A percentile compares a stretch with the other conserved stretches of the same genome.
Conservation (phyloP, 2,329 filamentous ascomycete genomes). For the Tolypocladium tropicale region DNA sequence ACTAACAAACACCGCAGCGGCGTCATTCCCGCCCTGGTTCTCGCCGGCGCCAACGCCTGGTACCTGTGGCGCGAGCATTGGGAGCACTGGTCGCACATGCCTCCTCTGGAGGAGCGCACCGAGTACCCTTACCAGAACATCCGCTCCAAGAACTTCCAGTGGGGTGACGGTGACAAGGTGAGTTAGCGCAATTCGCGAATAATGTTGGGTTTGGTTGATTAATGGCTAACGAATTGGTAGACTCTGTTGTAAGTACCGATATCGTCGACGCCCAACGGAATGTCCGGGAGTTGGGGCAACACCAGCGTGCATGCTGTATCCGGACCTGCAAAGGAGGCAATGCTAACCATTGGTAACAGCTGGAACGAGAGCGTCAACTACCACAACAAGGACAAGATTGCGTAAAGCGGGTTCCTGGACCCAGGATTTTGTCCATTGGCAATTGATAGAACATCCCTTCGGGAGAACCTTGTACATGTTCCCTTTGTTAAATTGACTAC, state of each 20-base stretch:
- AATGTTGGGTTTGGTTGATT: background rate
- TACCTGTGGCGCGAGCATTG: conserved; percentile 92
- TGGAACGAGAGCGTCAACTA: conserved; percentile 96
- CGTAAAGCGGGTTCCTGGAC: conserved; percentile 22
- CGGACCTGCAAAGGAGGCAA: background rate
- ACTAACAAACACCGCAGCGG: conserved; percentile 40
- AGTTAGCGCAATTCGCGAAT: too few relatives aligned
- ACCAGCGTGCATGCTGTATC: background rate
- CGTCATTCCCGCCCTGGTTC: conserved; percentile 61
- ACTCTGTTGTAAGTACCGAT: conserved; percentile 36
- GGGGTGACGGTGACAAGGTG: conserved; percentile 94
- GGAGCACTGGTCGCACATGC: conserved; percentile 84
- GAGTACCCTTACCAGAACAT: conserved; percentile 99
- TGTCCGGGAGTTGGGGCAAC: background rate
- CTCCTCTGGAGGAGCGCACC: conserved; percentile 77
- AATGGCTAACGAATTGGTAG: conserved; percentile 28
- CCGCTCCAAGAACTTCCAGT: conserved; percentile 89
- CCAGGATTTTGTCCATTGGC: conserved; percentile 9
- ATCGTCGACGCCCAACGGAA: background rate
- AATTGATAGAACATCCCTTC: conserved; percentile 17
- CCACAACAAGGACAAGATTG: conserved; percentile 79
- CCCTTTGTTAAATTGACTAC: conserved; percentile 20
- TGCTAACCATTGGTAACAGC: conserved; percentile 33
- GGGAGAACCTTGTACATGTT: conserved; percentile 20
- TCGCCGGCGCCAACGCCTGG: conserved; percentile 74